Evolutionary conservation across 179 eudicot species (phyloP).

Genomic region (Monotropa hypopitys): DNA sequence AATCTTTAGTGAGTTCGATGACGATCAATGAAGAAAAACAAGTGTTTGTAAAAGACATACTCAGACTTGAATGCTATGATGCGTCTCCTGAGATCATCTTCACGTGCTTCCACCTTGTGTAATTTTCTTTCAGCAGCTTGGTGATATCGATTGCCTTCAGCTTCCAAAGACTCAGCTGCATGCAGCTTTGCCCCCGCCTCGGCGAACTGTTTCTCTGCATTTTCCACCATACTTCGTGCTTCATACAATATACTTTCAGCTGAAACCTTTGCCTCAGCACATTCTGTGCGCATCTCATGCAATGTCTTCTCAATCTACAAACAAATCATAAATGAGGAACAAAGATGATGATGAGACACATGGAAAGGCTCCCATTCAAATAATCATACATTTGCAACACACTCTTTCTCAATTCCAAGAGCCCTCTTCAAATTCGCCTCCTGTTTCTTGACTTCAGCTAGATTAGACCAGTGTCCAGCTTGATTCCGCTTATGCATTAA

Average conservation of each 20-base stretch:
- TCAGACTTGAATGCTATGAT: slow-evolving; percentile 54
- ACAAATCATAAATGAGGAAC: background rate
- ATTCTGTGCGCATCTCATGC: slow-evolving; percentile 91
- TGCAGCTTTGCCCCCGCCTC: slow-evolving; percentile 62
- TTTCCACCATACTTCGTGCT: slow-evolving; percentile 53
- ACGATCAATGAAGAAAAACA: background rate
- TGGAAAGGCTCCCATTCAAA: background rate
- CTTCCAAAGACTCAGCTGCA: slow-evolving; percentile 63
- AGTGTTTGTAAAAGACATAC: slow-evolving; percentile 27
- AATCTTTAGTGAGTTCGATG: background rate
- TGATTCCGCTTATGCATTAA: slow-evolving; percentile 42
- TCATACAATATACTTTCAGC: slow-evolving; percentile 65
- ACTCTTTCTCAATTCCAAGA: slow-evolving; percentile 80
- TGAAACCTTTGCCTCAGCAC: slow-evolving; percentile 68
- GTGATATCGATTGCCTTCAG: slow-evolving; percentile 54
- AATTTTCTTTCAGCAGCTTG: slow-evolving; percentile 74
- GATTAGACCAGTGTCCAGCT: slow-evolving; percentile 41
- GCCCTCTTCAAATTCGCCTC: slow-evolving; percentile 76
- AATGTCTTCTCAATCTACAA: slow-evolving; percentile 77
- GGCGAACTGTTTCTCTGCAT: slow-evolving; percentile 47
- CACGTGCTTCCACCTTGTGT: slow-evolving; percentile 89
- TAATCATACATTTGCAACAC: slow-evolving; percentile 65
- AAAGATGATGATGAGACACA: background rate
- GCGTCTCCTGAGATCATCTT: slow-evolving; percentile 88
- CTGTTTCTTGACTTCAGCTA: slow-evolving; percentile 61